Evolutionary conservation across 306 rosid genomes (phyloP).

Genomic region (Trifolium repens): DNA sequence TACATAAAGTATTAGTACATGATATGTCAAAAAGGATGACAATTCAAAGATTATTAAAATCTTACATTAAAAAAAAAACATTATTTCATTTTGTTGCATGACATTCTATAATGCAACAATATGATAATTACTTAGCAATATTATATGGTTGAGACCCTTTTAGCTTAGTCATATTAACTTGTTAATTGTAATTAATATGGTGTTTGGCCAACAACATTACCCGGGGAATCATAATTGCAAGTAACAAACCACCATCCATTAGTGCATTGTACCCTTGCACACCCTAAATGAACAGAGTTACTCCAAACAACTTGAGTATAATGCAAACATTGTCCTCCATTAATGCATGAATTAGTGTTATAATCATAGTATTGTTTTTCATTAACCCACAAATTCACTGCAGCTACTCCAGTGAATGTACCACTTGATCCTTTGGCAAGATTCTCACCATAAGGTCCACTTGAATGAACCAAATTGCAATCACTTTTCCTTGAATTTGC

Average conservation of each 20-base stretch:
- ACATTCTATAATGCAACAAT: background rate
- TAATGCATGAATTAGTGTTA: conserved; percentile 38
- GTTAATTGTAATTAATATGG: conserved; percentile 16
- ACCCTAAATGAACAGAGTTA: conserved; percentile 46
- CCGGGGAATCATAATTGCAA: conserved; percentile 48
- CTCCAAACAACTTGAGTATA: conserved; percentile 59
- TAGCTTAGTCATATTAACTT: background rate
- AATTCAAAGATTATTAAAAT: too few relatives aligned
- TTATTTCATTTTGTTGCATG: background rate
- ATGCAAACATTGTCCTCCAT: conserved; percentile 39
- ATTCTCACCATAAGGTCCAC: conserved; percentile 47
- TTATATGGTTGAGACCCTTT: background rate
- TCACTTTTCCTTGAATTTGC: conserved; percentile 9
- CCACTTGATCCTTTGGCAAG: conserved; percentile 37
- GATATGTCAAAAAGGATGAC: too few relatives aligned
- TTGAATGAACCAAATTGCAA: conserved; percentile 41
- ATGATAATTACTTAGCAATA: background rate
- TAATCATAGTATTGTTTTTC: conserved; percentile 42
- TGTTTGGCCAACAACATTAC: conserved; percentile 36
- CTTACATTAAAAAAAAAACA: background rate
- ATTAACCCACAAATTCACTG: conserved; percentile 46
- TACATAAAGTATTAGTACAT: too few relatives aligned
- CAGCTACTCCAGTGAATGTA: conserved; percentile 13
- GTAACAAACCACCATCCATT: conserved; percentile 34
- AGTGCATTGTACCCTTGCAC: conserved; percentile 49